phyloP scores from a whole-genome alignment of 1,284 basidiomycete species.

The Tremellales sp. region DNA sequence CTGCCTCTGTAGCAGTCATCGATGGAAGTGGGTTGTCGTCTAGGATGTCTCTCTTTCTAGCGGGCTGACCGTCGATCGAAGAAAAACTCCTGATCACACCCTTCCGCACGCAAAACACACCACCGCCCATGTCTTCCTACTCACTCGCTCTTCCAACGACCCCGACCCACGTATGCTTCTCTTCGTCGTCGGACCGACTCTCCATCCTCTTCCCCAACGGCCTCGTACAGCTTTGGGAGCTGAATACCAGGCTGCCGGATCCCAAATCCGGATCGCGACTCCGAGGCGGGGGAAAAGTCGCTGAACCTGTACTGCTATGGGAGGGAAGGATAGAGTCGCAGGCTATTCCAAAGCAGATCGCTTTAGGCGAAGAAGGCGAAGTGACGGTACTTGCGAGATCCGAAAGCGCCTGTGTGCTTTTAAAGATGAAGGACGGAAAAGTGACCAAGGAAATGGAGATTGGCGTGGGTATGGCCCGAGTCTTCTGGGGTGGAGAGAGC shows the following conservation, averaged over 20 bases:
- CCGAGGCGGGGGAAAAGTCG: conserved; percentile 58
- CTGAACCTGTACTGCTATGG: conserved; percentile 58
- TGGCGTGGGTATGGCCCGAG: conserved; percentile 20
- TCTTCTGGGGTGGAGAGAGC: conserved; percentile 27
- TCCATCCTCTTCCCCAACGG: conserved; percentile 59
- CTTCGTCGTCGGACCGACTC: conserved; percentile 58
- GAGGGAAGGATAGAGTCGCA: conserved; percentile 41
- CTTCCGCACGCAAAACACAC: conserved; percentile 88
- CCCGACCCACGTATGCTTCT: conserved; percentile 67
- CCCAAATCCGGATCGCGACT: conserved; percentile 47
- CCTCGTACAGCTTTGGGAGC: conserved; percentile 61
- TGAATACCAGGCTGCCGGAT: conserved; percentile 57
- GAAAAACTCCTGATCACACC: conserved; percentile 85
- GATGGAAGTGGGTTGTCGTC: conserved; percentile 67
- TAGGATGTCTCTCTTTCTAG: not conserved
- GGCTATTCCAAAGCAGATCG: conserved; percentile 33
- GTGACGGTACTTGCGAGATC: conserved; percentile 22
- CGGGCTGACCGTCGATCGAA: conserved; percentile 60
- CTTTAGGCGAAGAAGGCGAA: conserved; percentile 23
- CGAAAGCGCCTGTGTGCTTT: conserved; percentile 1
- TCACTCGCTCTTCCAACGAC: conserved; percentile 56
- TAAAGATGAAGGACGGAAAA: conserved; percentile 9
- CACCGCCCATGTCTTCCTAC: conserved; percentile 88
- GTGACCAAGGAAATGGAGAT: conserved; percentile 8
- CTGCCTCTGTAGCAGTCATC: conserved; percentile 82